Base-by-base conservation (phyloP, 2,329 filamentous ascomycete genomes). In the Monilinia fructigena region DNA sequence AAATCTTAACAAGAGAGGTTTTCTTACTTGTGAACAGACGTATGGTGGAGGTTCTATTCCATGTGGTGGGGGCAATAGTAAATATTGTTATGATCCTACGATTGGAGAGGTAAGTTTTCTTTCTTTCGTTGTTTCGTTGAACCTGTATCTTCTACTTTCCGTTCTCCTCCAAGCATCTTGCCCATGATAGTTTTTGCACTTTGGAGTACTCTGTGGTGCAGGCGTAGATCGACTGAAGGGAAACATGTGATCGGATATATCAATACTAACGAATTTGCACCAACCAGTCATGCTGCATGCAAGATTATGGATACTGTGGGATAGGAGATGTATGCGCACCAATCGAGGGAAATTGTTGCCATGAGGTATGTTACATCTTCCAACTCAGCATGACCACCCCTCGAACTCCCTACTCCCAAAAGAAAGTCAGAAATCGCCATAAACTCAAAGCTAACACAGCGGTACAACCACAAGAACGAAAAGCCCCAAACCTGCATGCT, bases 51-150 rank as follows among this genome's bases (percentile, higher is more conserved):
- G 69, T 4, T 70, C 68, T 0, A 52, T 70, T 3, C 65, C 56
- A 0, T 72, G 68, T 55, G 70, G 68, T 26, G 47, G 62, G 14
- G 20, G 3, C 4, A 53, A 60, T 14, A 71, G 68, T 52, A 40
- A 47, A 48, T 72, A 56, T 52, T 71, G 70, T 47, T 73, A 71
- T 63, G 63, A 72, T 70, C 71, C 70, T n/a, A 67, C 65, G 3
- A 20, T 68, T 7, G 70, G 68, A 47, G 70, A 73, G 45, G 69
- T 70, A 58, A 12, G 55, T 55, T 53, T 18, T 23, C 6, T 50
- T 23, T 50, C 7, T 23, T 23, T 23, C 23, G 11, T 48, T 50
- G 16, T 50, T 50, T 11, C 20, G 1, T 3, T 11, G n/a, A n/a
- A 48, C 5, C 20, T 23, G 20, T 20, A 42, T 42, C 40, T 16